These are phyloP conservation scores for Colletotrichum tofieldiae DNA, from an alignment of 2,329 filamentous ascomycete species.

Conservation along the genomic window DNA sequence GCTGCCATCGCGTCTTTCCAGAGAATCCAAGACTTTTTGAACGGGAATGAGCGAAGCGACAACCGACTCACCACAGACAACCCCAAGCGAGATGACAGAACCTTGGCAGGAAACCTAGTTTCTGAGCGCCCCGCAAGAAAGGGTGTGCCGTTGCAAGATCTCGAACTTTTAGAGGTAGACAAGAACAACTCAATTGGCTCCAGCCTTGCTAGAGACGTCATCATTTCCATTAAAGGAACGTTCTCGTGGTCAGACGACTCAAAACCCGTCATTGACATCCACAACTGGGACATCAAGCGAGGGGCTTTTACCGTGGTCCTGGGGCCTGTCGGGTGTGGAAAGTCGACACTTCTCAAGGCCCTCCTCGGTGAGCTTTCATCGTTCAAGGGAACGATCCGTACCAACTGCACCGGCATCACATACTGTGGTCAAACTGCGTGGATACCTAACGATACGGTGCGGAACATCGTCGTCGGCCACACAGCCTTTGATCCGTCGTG, in stretches of 20 bases:
- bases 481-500: slow-evolving; percentile 48
- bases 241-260: slow-evolving; percentile 41
- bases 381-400: slow-evolving; percentile 41
- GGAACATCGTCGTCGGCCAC: slow-evolving; percentile 53
- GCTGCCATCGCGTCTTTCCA: slow-evolving; percentile 46
- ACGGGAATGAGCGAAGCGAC: slow-evolving; percentile 44
- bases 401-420: slow-evolving; percentile 44
- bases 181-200: neutral
- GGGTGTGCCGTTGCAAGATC: neutral
- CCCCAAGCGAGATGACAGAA: neutral
- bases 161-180: slow-evolving; percentile 14
- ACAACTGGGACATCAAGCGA: slow-evolving; percentile 13
- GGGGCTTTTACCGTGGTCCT: slow-evolving; percentile 48
- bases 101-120: too few species aligned
- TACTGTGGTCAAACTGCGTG: slow-evolving; percentile 50
- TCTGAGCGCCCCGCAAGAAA: neutral
- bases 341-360: slow-evolving; percentile 52
- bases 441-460: slow-evolving; percentile 50
- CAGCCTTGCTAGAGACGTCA: neutral
- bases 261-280: slow-evolving; percentile 37
- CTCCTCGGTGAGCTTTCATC: slow-evolving; percentile 49
- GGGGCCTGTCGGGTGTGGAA: slow-evolving; percentile 56
- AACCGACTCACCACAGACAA: neutral
- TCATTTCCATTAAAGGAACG: slow-evolving; percentile 27
- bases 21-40: slow-evolving; percentile 48